Base-by-base conservation (phyloP, 2,329 filamentous ascomycete species). In the Fusarium napiforme region DNA sequence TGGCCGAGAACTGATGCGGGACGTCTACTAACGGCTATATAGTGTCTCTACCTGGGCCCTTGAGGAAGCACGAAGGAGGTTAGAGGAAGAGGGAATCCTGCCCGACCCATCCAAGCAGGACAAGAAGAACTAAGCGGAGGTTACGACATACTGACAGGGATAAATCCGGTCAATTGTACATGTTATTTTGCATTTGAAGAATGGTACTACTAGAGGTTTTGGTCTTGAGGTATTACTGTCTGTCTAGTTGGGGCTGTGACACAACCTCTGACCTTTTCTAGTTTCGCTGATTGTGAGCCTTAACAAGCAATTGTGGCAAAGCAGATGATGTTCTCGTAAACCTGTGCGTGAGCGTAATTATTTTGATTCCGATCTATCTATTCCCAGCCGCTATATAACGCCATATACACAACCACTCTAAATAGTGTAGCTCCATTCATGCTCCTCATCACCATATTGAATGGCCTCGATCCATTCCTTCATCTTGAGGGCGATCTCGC, bases 11-110 rank as follows among this genome's bases (percentile, higher is more conserved):
- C 37, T 76, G 73, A 60, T 75, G 72, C 19, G 46, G n/a, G 46
- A 23, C 34, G 36, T 49, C 30, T 49, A 40, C 81, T 83, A 77
- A 83, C 74, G 28, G 23, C 34, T 59, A 23, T 65, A 69, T 79
- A 99, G 96, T 83, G 98, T 99, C 90, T 96, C 98, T 87, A 98
- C 96, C 62, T 99, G 96, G 96, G 96, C 96, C 72, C 91, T 99
- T 47, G 96, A 99, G 85, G 96, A 99, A 87, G 96, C 96, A 60
- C 90, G 96, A 81, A 90, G 96, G 86, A 90, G 96, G 86, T 91
- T 99, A 89, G 96, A 99, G 87, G 93, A 91, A 69, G 96, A 99
- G 87, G 96, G 96, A 68, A 95, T 98, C 81, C 85, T 98, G 80
- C 90, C 93, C 80, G 96, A 98, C 79, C 92, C 93, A 45, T 83